Percentiles rank a stretch among this genome's conserved stretches.
phyloP scores from a whole-genome alignment of 441 rosid species.

The Gossypium lobatum region DNA sequence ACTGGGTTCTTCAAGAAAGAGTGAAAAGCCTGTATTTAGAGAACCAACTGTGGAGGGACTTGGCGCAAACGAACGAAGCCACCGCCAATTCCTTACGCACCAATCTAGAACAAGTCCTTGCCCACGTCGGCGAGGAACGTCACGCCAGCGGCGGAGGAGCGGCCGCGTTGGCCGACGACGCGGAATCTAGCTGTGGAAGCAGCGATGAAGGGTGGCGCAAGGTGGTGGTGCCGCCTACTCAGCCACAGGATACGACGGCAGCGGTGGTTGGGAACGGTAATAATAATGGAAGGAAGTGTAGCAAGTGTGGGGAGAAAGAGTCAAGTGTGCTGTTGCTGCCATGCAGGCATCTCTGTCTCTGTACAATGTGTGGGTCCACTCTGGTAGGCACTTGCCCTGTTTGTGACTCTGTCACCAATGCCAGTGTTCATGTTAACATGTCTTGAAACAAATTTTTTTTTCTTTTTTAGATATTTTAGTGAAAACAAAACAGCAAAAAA shows the following conservation, averaged over 20 bases:
- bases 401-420: conserved; percentile 49
- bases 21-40: conserved; percentile 43
- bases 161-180: conserved; percentile 33
- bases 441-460: conserved; percentile 25
- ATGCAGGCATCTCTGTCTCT: conserved; percentile 76
- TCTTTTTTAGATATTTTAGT: not conserved
- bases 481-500: not conserved
- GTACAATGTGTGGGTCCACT: conserved; percentile 67
- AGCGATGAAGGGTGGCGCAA: conserved; percentile 15
- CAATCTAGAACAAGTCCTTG: conserved; percentile 60
- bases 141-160: conserved; percentile 15
- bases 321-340: conserved; percentile 71
- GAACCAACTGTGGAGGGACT: conserved; percentile 64
- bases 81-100: conserved; percentile 52
- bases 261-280: conserved; percentile 9
- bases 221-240: not conserved
- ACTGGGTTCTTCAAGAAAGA: conserved; percentile 58
- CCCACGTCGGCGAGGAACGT: conserved; percentile 39
- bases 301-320: conserved; percentile 58
- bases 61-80: conserved; percentile 70
- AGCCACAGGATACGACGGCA: conserved; percentile 12
- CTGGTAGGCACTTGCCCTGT: conserved; percentile 54
- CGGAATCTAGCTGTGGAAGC: conserved; percentile 67
- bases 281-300: conserved; percentile 26
- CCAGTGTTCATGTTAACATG: conserved; percentile 69